Conservation (phyloP, 2,329 filamentous ascomycete species). For the Cladorrhinum sp. region DNA sequence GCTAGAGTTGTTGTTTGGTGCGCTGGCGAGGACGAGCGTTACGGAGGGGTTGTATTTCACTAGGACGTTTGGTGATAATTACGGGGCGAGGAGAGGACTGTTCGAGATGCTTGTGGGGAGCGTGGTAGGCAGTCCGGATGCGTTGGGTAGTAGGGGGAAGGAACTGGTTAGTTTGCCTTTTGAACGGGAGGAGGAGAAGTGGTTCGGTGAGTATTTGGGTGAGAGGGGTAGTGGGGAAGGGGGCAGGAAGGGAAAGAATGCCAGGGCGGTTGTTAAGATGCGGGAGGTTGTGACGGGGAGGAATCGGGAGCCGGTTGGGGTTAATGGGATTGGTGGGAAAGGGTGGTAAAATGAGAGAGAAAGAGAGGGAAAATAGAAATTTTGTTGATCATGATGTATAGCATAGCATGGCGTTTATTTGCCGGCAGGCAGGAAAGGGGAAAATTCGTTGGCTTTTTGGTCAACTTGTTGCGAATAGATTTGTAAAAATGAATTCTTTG, state of each 20-base stretch:
- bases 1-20: conserved; percentile 65
- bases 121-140: conserved; percentile 46
- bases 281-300: conserved; percentile 26
- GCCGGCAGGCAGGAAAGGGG: no score
- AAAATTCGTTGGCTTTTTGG: no score
- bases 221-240: conserved; percentile 50
- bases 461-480: background rate
- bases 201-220: conserved; percentile 68
- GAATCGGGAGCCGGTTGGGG: conserved; percentile 5
- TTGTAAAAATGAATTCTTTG: background rate
- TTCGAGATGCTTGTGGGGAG: conserved; percentile 64
- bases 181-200: conserved; percentile 65
- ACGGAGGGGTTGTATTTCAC: conserved; percentile 73
- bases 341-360: background rate
- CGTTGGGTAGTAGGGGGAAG: conserved; percentile 53
- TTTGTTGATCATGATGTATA: background rate
- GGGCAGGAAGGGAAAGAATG: conserved; percentile 55
- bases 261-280: conserved; percentile 24
- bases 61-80: conserved; percentile 51
- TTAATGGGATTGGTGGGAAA: background rate
- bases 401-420: conserved; percentile 1
- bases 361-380: background rate
- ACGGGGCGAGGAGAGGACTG: conserved; percentile 56
- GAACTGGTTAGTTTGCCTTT: conserved; percentile 73
- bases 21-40: conserved; percentile 64